Evolutionary conservation across 2,329 filamentous ascomycete genomes (phyloP), one percentile per base, ranked within the genome.

Genomic region (Aureobasidium sp.): DNA sequence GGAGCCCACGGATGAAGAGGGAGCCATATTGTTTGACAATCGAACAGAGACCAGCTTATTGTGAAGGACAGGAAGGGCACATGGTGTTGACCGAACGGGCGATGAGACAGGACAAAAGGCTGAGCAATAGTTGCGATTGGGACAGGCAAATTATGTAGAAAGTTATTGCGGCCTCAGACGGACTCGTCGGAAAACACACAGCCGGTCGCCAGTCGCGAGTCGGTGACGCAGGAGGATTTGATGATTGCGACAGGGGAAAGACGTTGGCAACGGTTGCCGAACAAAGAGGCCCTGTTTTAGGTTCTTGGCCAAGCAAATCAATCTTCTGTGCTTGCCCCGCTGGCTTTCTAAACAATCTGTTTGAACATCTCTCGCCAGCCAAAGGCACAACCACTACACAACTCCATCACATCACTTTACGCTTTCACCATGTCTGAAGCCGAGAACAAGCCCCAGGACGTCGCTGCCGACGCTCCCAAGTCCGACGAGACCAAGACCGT

Each of bases 1-100:
- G 59, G 92, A 96, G 74, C 87, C 87, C 58, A 91, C 83, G 37
- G 90, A 86, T 64, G 85, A 86, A 66, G 81, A 76, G 62, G 49
- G 49, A 27, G 78, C 77, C 73, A 75, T 76, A 16, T 41, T 45
- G 45, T 25, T 27, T 44, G 44, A 13, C 15, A n/a, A 58, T 36
- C 34, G n/a, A 27, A 34, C 6, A 21, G n/a, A 11, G 36, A 30
- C 11, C 41, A 41, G 39, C 32, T 32, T 36, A 48, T 37, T 15
- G 37, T 25, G 54, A 34, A 39, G 25, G 15, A 44, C 42, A 30
- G 11, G 27, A 9, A 11, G 25, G 4, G 25, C 39, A 8, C 54
- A 58, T 58, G 16, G n/a, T 36, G 53, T 39, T 36, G 29, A 21
- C n/a, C n/a, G 21, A 27, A 16, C 7, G 21, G 36, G 3, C 15